Evolutionary conservation across 768 basidiomycete species (phyloP).

Genomic region (Rubroboletus pulcherrimus): DNA sequence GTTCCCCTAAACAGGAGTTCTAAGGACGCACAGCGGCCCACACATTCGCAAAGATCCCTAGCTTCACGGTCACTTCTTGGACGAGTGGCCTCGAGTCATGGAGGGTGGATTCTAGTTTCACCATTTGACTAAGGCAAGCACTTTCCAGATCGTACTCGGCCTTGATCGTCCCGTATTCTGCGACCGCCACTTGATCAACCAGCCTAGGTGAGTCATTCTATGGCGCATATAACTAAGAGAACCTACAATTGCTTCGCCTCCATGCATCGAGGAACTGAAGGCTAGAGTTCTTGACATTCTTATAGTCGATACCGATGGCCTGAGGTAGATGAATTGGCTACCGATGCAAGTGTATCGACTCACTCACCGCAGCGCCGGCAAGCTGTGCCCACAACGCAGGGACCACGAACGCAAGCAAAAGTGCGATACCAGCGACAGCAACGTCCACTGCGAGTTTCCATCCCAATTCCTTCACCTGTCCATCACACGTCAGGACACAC

Average conservation of each 20-base stretch:
- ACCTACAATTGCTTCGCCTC: constrained; percentile 9
- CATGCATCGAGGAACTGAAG: constrained; percentile 4
- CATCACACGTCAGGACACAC: neutral
- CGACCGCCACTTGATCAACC: constrained; percentile 7
- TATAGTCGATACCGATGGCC: constrained; percentile 5
- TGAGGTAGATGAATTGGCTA: neutral
- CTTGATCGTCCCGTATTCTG: constrained; percentile 5
- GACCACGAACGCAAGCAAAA: constrained; percentile 13
- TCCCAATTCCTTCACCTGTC: constrained; percentile 16
- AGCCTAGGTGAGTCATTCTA: neutral
- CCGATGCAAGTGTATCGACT: neutral
- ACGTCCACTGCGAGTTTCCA: constrained; percentile 16
- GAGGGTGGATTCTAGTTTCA: constrained; percentile 10
- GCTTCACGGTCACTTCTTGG: constrained; percentile 16
- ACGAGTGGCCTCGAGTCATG: constrained; percentile 12
- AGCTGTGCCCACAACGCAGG: constrained; percentile 11
- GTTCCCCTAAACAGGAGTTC: too few species aligned
- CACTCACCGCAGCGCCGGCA: constrained; percentile 2
- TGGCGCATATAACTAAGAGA: neutral
- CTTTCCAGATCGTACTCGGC: constrained; percentile 12
- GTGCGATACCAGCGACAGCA: constrained; percentile 10
- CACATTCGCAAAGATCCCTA: constrained; percentile 18
- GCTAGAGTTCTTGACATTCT: constrained; percentile 3
- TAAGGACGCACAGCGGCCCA: constrained; percentile 18
- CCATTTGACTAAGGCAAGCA: constrained; percentile 14